Conservation (phyloP, 2,329 filamentous ascomycete species). For the Fusarium humuli region DNA sequence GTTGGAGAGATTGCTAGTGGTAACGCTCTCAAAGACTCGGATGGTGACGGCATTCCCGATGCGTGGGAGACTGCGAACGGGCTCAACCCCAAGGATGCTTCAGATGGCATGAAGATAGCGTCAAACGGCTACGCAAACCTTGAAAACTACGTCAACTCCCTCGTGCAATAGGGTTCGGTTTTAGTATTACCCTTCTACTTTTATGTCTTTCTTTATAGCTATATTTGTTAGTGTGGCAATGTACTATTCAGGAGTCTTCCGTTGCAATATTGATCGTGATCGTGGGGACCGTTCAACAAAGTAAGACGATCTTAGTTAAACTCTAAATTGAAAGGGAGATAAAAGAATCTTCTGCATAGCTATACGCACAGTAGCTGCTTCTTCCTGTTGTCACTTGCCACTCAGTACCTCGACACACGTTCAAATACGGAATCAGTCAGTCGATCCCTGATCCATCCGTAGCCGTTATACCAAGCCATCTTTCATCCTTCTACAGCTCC, state of each 20-base stretch:
- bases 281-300: too few relatives aligned
- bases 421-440: not conserved
- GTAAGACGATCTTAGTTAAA: too few relatives aligned
- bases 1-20: constrained; percentile 55
- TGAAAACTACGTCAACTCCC: constrained; percentile 57
- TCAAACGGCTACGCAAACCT: constrained; percentile 59
- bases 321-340: too few relatives aligned
- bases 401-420: too few relatives aligned
- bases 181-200: not conserved
- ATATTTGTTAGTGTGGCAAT: not conserved
- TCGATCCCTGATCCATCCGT: not conserved
- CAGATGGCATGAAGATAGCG: constrained; percentile 56
- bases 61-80: constrained; percentile 59
- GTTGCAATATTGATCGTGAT: too few relatives aligned
- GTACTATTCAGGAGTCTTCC: too few relatives aligned
- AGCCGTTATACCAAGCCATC: not conserved
- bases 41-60: constrained; percentile 64
- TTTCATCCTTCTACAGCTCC: not conserved
- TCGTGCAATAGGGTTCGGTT: not conserved
- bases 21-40: constrained; percentile 55
- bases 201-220: not conserved
- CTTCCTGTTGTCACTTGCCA: too few relatives aligned
- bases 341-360: too few relatives aligned
- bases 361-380: too few relatives aligned
- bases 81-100: constrained; percentile 52